phyloP scores from a whole-genome alignment of 352 stramenopile species.

The Aphanomyces euteiches region DNA sequence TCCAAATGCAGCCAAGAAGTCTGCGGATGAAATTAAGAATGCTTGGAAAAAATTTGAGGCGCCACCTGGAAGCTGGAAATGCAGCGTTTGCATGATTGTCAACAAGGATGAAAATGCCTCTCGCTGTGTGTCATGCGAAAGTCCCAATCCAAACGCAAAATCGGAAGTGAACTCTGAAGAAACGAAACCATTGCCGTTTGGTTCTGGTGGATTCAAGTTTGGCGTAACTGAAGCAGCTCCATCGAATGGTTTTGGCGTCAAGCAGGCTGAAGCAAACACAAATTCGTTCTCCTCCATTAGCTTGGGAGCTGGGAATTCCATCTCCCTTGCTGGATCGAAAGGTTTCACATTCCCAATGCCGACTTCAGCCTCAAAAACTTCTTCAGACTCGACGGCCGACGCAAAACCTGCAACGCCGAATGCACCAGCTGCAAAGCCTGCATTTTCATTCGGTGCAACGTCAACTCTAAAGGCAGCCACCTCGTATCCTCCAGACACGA shows the following conservation, averaged over 20 bases:
- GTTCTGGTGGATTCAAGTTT: conserved; percentile 43
- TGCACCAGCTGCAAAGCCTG: conserved; percentile 1
- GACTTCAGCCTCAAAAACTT: not conserved
- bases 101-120: conserved; percentile 30
- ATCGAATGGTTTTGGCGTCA: conserved; percentile 9
- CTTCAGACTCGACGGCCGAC: too few relatives aligned
- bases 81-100: not conserved
- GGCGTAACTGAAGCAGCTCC: conserved; percentile 2
- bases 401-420: not conserved
- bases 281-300: conserved; percentile 15
- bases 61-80: conserved; percentile 29
- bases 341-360: conserved; percentile 8
- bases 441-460: not conserved
- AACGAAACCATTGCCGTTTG: not conserved
- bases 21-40: conserved; percentile 45
- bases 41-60: conserved; percentile 47
- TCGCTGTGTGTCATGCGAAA: conserved; percentile 50
- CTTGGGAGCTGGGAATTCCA: conserved; percentile 5
- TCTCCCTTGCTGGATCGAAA: not conserved
- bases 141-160: conserved; percentile 36
- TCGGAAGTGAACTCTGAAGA: not conserved
- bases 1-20: conserved; percentile 43
- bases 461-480: not conserved
- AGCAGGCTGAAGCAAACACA: not conserved
- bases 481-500: conserved; percentile 16